These are phyloP conservation scores for Tripterygium wilfordii DNA, from an alignment of 177 flowering plant genomes.

Conservation along the genomic window DNA sequence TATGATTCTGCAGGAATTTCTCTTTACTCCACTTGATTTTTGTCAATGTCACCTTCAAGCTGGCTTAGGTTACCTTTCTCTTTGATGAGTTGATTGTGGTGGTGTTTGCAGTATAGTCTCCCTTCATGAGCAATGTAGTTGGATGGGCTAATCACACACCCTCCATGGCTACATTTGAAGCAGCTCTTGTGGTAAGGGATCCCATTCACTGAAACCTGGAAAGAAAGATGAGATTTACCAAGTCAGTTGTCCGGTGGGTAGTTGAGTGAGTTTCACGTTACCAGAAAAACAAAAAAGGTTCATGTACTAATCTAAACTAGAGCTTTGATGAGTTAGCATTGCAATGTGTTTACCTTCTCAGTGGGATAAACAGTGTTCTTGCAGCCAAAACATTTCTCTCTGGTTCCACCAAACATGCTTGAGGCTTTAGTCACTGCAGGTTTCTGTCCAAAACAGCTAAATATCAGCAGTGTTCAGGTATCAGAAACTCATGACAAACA, in stretches of 20 bases:
- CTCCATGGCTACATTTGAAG: slow-evolving; percentile 92
- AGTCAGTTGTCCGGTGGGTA: too few relatives aligned
- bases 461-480: neutral
- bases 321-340: too few relatives aligned
- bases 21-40: slow-evolving; percentile 15
- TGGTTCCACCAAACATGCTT: slow-evolving; percentile 75
- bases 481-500: neutral
- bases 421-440: slow-evolving; percentile 50
- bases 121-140: slow-evolving; percentile 88
- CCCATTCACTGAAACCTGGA: slow-evolving; percentile 79
- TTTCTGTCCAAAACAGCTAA: slow-evolving; percentile 38
- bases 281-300: too few relatives aligned
- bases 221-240: neutral
- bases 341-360: slow-evolving; percentile 56
- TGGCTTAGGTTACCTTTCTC: slow-evolving; percentile 94
- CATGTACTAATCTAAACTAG: neutral
- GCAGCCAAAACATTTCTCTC: slow-evolving; percentile 83
- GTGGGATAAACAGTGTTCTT: slow-evolving; percentile 88
- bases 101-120: slow-evolving; percentile 82
- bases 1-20: slow-evolving; percentile 39
- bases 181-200: slow-evolving; percentile 81
- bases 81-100: slow-evolving; percentile 81
- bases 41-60: slow-evolving; percentile 64
- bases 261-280: too few relatives aligned
- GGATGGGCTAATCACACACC: slow-evolving; percentile 81